phyloP scores from a whole-genome alignment of 148 eudicot genomes.

The Chenopodium album region DNA sequence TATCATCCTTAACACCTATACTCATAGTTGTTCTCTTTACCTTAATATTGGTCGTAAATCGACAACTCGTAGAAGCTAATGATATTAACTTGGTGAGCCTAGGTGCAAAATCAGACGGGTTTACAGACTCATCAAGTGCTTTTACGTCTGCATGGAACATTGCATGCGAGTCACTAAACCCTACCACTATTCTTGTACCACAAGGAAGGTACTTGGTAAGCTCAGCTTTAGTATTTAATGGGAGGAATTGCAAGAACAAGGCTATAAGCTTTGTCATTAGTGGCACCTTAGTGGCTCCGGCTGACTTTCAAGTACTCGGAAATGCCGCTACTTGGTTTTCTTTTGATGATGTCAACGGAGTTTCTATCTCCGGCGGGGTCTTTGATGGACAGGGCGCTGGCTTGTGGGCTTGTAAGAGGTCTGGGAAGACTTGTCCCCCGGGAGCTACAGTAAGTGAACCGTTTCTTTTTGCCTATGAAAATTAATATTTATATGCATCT shows the following conservation, averaged over 20 bases:
- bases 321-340: conserved; percentile 28
- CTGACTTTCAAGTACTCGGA: conserved; percentile 27
- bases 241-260: conserved; percentile 25
- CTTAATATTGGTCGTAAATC: not conserved
- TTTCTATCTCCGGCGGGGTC: conserved; percentile 38
- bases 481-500: no score
- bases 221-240: conserved; percentile 10
- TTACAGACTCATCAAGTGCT: conserved; percentile 28
- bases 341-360: conserved; percentile 35
- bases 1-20: not conserved
- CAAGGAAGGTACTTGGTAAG: conserved; percentile 33
- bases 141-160: conserved; percentile 34
- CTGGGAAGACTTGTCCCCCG: conserved; percentile 33
- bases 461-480: no score
- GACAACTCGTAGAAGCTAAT: not conserved
- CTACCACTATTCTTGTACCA: conserved; percentile 35
- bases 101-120: conserved; percentile 33
- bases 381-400: conserved; percentile 44
- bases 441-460: conserved; percentile 39
- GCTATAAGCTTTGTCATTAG: conserved; percentile 29
- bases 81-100: conserved; percentile 10
- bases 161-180: conserved; percentile 28
- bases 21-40: not conserved
- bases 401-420: conserved; percentile 41
- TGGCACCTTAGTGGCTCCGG: conserved; percentile 41